Base-by-base conservation (phyloP, 2,329 filamentous ascomycete genomes). In the Hypomyces perniciosus region DNA sequence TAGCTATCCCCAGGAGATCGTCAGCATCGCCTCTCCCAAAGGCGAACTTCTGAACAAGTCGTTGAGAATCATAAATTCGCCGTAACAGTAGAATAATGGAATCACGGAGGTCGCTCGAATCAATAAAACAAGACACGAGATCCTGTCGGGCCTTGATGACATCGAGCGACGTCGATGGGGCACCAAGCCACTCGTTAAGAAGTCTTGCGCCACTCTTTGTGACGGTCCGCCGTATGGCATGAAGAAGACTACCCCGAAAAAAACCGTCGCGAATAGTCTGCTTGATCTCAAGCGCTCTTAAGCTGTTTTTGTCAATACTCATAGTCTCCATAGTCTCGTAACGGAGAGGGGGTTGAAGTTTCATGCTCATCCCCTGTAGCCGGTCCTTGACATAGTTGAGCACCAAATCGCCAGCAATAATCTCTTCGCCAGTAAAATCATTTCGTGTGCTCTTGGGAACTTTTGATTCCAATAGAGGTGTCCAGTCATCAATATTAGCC, bases 1-100 rank as follows among this genome's bases (percentile, higher is more conserved):
- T 85, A 1, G 89, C 88, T 10, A 99, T 75, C 45, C 83, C 86
- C 40, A 97, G 74, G 35, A 99, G 78, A 66, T 97, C 93, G 63
- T 97, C 92, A 1, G 92, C 80, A 61, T 95, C 88, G n/a, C 92
- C 93, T 56, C 89, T 82, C 8, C 92, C 91, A 7, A 97, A 79
- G 1, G 92, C 88, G 66, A 99, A 97, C 64, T 93, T 96, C 62
- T 97, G 93, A 2, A 96, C 84, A 3, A 99, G 75, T 1, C 93
- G 86, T 62, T 95, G 86, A 2, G 89, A 90, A 69, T 99, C 93
- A 59, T 90, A 85, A 46, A 85, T 92, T 27, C 82, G 79, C 55
- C 83, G 81, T 2, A 99, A 75, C 3, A 95, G 73, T 12, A 80
- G 65, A 1, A 83, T 72, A 27, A 95, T 71, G 40, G 81, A 76